These are phyloP conservation scores for Austroboletus eburneus DNA, from an alignment of 768 basidiomycete species.

Conservation along the genomic window DNA sequence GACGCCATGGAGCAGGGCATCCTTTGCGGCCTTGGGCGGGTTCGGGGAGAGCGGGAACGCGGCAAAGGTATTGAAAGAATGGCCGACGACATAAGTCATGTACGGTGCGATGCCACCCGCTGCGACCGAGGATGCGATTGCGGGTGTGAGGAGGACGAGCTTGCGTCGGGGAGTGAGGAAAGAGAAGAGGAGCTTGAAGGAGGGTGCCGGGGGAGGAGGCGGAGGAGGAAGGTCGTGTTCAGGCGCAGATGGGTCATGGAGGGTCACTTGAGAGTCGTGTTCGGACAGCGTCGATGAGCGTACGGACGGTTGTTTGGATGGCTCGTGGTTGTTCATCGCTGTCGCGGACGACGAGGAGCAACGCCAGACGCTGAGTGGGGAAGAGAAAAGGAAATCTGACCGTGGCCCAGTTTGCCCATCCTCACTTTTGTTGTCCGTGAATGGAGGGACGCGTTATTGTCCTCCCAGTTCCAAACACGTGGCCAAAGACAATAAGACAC, in stretches of 20 bases:
- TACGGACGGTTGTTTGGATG: constrained; percentile 19
- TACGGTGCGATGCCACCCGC: constrained; percentile 75
- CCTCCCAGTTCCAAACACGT: constrained; percentile 11
- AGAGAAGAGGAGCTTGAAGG: constrained; percentile 63
- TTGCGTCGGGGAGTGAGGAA: constrained; percentile 55
- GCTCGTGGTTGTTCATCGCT: constrained; percentile 32
- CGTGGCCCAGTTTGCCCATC: background rate
- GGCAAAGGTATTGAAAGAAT: constrained; percentile 71
- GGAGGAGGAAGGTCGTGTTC: too few relatives aligned
- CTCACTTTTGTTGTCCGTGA: constrained; percentile 24
- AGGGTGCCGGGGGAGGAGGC: constrained; percentile 39
- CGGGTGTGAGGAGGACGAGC: constrained; percentile 58
- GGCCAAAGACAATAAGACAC: constrained; percentile 25
- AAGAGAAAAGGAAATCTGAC: constrained; percentile 12
- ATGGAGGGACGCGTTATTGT: constrained; percentile 17
- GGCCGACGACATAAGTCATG: constrained; percentile 81
- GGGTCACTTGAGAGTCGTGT: constrained; percentile 2
- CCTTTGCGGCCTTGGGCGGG: constrained; percentile 41
- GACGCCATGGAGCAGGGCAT: constrained; percentile 51
- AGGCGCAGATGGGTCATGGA: constrained; percentile 7
- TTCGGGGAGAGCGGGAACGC: constrained; percentile 44
- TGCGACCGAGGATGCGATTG: constrained; percentile 53
- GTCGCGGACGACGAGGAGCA: constrained; percentile 27
- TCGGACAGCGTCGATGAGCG: constrained; percentile 15
- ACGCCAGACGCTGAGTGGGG: constrained; percentile 4